These are phyloP conservation scores for Xenoacremonium recifei DNA, from an alignment of 2,329 filamentous ascomycete species.

Conservation along the genomic window DNA sequence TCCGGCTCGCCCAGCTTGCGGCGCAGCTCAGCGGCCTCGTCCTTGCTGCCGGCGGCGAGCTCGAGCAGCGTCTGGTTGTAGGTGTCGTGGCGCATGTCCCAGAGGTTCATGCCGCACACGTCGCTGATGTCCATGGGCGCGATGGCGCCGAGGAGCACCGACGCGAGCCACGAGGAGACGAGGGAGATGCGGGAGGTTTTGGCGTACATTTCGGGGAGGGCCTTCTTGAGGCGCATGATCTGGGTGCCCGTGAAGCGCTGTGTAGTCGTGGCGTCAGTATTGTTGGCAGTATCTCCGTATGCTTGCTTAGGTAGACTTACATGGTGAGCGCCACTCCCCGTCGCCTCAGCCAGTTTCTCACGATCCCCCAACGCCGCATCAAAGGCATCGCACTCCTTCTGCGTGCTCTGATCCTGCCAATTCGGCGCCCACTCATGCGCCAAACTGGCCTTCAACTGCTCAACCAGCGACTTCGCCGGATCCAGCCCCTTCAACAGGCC, in stretches of 20 bases:
- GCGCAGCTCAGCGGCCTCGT: constrained; percentile 61
- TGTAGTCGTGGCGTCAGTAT: constrained; percentile 3
- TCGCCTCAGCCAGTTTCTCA: constrained; percentile 70
- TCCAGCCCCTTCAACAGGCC: constrained; percentile 61
- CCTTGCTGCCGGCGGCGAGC: constrained; percentile 68
- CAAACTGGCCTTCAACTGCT: constrained; percentile 72
- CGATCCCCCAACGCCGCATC: constrained; percentile 68
- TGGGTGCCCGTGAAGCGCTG: constrained; percentile 96
- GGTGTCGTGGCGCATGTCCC: constrained; percentile 74
- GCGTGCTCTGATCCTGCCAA: constrained; percentile 97
- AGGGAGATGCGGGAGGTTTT: constrained; percentile 84
- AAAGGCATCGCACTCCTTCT: constrained; percentile 86
- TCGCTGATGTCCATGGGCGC: constrained; percentile 93
- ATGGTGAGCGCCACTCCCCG: constrained; percentile 93
- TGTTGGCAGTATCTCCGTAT: constrained; percentile 1
- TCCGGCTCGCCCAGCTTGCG: constrained; percentile 78
- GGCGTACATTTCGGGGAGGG: constrained; percentile 77
- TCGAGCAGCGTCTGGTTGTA: constrained; percentile 77
- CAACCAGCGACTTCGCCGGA: constrained; percentile 59
- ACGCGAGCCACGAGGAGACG: constrained; percentile 93
- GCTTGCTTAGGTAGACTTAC: constrained; percentile 47
- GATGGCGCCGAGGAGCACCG: constrained; percentile 78
- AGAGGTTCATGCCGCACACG: constrained; percentile 95
- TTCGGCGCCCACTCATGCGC: constrained; percentile 88
- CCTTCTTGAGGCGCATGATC: constrained; percentile 82